Evolutionary conservation across 495 filamentous ascomycete species (phyloP), one percentile per base, ranked within the genome.

Genomic region (Pseudomonodictys pantanalensis): DNA sequence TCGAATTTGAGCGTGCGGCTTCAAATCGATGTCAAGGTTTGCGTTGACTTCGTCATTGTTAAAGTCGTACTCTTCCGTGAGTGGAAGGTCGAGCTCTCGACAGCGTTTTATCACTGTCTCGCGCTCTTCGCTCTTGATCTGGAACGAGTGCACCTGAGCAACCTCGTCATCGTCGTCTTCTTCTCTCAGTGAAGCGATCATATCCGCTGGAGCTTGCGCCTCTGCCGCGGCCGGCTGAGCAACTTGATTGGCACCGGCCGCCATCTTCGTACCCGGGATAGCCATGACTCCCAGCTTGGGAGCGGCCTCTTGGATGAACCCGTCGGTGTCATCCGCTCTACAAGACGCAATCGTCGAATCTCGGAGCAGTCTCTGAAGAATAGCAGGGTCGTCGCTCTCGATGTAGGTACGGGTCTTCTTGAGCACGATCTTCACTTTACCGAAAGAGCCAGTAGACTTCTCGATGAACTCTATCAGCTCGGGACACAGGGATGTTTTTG

Each of bases 51-150:
- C 81, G 69, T 99, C 95, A 62, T 92, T 92, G n/a, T 91, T 82
- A 71, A 97, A 97, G 68, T 97, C 95, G 72, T 99, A 97, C 71
- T 99, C 93, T 72, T 97, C 95, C 26, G 97, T 77, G 25, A 96
- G 86, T 3, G 92, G 95, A 63, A 87, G 88, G 17, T 84, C 85
- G 39, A 99, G 84, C 15, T 90, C 86, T 52, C 93, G 83, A 69
- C 93, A 97, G 48, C 88, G 85, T 68, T 92, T 92, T 72, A 95
- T 89, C 3, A 97, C 92, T 3, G 78, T 78, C 73, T 97, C 91
- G 18, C 96, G 89, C 29, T 80, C 81, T 45, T 80, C 78, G 41
- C 86, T 83, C 2, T 80, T 79, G 61, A 99, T 95, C 70, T 97
- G 88, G 67, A 99, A 96, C n/a, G 91, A 88, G 72, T 97, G 92